Percentiles rank a stretch among this genome's conserved stretches.
phyloP scores from a whole-genome alignment of 805 yeast genomes.

The Yarrowia alimentaria region DNA sequence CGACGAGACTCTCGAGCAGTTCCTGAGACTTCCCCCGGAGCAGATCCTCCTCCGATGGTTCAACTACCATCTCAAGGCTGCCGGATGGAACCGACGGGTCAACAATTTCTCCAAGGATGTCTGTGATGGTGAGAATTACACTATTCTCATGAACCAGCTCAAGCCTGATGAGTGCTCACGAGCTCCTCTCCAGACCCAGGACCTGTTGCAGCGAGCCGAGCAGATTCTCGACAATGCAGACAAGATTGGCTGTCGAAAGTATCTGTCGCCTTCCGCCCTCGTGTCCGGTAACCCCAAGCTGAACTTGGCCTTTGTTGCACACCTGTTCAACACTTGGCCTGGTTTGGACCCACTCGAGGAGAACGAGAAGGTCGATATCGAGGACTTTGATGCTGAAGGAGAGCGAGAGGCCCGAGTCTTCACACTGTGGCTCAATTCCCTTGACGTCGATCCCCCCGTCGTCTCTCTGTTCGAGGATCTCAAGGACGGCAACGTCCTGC shows the following conservation, averaged over 20 bases:
- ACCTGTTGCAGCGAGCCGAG: conserved; percentile 79
- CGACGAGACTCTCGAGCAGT: conserved; percentile 96
- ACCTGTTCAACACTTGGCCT: conserved; percentile 92
- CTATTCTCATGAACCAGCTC: conserved; percentile 83
- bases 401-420: conserved; percentile 99
- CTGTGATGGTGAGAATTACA: conserved; percentile 92
- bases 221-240: conserved; percentile 85
- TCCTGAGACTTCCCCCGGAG: conserved; percentile 94
- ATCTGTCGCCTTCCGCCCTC: conserved; percentile 86
- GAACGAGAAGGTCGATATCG: conserved; percentile 92
- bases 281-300: conserved; percentile 96
- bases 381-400: conserved; percentile 98
- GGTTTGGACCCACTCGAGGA: conserved; percentile 90
- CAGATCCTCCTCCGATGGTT: conserved; percentile 96
- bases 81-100: conserved; percentile 84
- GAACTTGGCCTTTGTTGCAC: conserved; percentile 96
- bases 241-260: conserved; percentile 86
- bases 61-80: conserved; percentile 91
- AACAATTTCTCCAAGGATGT: conserved; percentile 83
- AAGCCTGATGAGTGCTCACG: conserved; percentile 79
- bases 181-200: conserved; percentile 75
- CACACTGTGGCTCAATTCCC: conserved; percentile 93
- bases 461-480: conserved; percentile 89
- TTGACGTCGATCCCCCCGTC: conserved; percentile 94
- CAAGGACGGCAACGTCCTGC: conserved; percentile 82